Evolutionary conservation across 345 rosid genomes (phyloP), one percentile per base, ranked within the genome.

Genomic region (Linum trigynum): DNA sequence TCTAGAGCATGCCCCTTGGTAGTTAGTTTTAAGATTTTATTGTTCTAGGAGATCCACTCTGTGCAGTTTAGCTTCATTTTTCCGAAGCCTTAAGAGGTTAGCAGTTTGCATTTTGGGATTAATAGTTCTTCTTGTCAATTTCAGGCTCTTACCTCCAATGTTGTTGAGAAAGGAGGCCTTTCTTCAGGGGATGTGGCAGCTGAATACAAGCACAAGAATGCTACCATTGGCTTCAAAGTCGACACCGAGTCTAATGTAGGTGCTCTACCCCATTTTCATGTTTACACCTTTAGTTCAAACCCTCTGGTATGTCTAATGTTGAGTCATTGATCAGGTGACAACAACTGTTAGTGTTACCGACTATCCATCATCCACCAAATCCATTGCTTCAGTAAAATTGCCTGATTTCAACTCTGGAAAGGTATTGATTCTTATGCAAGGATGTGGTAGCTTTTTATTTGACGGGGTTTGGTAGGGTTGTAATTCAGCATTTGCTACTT

Each of bases 331-430:
- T 71, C 83, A 80, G 80, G 67, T 76, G 58, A 55, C 59, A 39
- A 65, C 81, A 50, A 78, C 80, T 60, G 43, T 80, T 32, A 75
- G 48, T 4, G 4, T 66, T 59, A 59, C 68, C 0, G 80, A 83
- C 65, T 35, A 76, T 10, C 67, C 51, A 61, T 73, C 80, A 70
- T 76, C 81, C 40, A 56, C 84, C 57, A 80, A 72, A 71, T 51
- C 73, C 16, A 63, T 80, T 59, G 81, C 78, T 69, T 83, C 81
- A 35, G 38, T 80, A 12, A 70, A 65, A 62, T 53, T 76, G 55
- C 82, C 84, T 55, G 82, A 78, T 71, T 76, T 71, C 17, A 66
- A 75, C 58, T 72, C 80, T 69, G 81, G 83, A 58, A 83, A 80
- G 81, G 81, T 83, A 71, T 23, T 23, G 32, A 23, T 8, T 58